phyloP scores from a whole-genome alignment of 2,329 filamentous ascomycete species.

The Sclerotinia glacialis region DNA sequence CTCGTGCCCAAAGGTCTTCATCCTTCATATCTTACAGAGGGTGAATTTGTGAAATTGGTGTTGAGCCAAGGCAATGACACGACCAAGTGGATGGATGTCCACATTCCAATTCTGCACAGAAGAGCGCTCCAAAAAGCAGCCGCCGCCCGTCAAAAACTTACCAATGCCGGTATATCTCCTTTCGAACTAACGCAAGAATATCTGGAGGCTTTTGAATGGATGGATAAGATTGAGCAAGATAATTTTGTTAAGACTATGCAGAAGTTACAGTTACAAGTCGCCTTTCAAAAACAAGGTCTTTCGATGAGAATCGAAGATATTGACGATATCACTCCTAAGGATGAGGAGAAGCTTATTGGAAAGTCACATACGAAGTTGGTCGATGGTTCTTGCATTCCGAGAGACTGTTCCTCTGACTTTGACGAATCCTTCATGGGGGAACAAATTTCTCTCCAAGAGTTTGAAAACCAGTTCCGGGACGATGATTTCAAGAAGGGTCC shows the following conservation, averaged over 20 bases:
- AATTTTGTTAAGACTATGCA: slow-evolving; percentile 22
- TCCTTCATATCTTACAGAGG: slow-evolving; percentile 24
- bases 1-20: slow-evolving; percentile 24
- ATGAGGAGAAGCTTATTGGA: slow-evolving; percentile 14
- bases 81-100: slow-evolving; percentile 22
- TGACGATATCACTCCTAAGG: neutral
- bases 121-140: slow-evolving; percentile 22
- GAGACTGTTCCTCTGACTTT: neutral
- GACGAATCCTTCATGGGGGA: slow-evolving; percentile 18
- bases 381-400: slow-evolving; percentile 12
- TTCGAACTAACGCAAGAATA: slow-evolving; percentile 21
- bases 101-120: slow-evolving; percentile 17
- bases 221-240: slow-evolving; percentile 26
- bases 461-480: slow-evolving; percentile 10
- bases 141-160: slow-evolving; percentile 20
- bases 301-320: slow-evolving; percentile 22
- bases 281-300: slow-evolving; percentile 20
- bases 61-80: slow-evolving; percentile 18
- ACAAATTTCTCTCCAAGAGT: slow-evolving; percentile 9
- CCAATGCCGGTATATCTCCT: slow-evolving; percentile 24
- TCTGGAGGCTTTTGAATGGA: slow-evolving; percentile 26
- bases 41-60: slow-evolving; percentile 25
- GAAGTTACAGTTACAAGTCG: slow-evolving; percentile 18
- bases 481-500: neutral
- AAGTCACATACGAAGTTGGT: slow-evolving; percentile 12